These are phyloP conservation scores for Aureobasidium namibiae DNA, from an alignment of 2,329 filamentous ascomycete species.

Conservation along the genomic window DNA sequence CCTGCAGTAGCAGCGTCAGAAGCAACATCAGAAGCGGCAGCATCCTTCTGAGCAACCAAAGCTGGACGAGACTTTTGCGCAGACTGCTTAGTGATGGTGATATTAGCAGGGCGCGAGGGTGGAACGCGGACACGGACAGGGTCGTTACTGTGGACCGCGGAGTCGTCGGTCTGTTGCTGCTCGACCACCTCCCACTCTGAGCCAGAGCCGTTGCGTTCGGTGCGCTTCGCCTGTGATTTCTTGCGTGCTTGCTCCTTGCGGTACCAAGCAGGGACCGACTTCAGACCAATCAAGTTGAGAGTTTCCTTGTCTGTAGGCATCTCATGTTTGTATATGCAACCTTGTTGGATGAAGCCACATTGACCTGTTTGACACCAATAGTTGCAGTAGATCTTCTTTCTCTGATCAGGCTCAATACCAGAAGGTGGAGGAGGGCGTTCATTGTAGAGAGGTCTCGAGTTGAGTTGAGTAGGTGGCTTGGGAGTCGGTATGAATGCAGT, in stretches of 20 bases:
- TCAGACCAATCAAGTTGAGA: slow-evolving; percentile 61
- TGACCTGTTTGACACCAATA: slow-evolving; percentile 75
- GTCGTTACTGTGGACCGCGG: not conserved
- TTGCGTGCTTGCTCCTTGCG: slow-evolving; percentile 34
- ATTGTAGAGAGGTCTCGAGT: not conserved
- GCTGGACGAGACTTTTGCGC: not conserved
- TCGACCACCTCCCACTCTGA: slow-evolving; percentile 5
- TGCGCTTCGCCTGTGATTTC: not conserved
- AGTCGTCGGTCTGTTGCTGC: not conserved
- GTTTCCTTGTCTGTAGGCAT: slow-evolving; percentile 66
- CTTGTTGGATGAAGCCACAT: slow-evolving; percentile 77
- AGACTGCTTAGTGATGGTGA: not conserved
- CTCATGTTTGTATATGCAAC: slow-evolving; percentile 83
- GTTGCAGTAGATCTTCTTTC: slow-evolving; percentile 72
- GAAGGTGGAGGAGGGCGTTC: slow-evolving; percentile 25
- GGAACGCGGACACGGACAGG: not conserved
- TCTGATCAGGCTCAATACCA: slow-evolving; percentile 31
- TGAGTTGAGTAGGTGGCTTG: not conserved
- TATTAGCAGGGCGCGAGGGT: not conserved
- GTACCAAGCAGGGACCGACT: slow-evolving; percentile 48
- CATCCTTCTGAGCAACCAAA: not conserved
- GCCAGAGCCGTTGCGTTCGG: not conserved
- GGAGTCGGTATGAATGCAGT: not conserved
- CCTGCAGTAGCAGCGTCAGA: not conserved
- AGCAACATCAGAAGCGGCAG: not conserved